These are phyloP conservation scores for Dendrobium nobile DNA, from an alignment of 106 monocot species.

Conservation along the genomic window DNA sequence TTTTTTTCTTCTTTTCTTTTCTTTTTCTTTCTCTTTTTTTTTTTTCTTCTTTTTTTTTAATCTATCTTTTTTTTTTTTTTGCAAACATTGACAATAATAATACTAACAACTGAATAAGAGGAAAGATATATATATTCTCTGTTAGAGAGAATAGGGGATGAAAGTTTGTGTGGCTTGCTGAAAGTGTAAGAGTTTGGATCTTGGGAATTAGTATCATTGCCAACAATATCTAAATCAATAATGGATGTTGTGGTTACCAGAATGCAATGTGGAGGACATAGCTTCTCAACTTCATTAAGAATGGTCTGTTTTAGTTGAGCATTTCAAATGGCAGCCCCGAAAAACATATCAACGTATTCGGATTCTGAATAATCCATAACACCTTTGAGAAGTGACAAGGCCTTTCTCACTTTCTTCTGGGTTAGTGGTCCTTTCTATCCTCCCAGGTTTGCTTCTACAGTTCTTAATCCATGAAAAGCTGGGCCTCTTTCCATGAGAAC, in stretches of 20 bases:
- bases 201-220: conserved; percentile 71
- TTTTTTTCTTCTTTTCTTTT: too few relatives aligned
- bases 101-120: too few relatives aligned
- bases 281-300: conserved; percentile 77
- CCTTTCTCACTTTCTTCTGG: conserved; percentile 46
- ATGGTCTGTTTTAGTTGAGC: conserved; percentile 72
- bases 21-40: too few relatives aligned
- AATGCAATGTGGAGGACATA: conserved; percentile 69
- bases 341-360: conserved; percentile 79
- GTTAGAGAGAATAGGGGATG: too few relatives aligned
- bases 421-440: conserved; percentile 54
- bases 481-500: conserved; percentile 67
- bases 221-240: conserved; percentile 84
- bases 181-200: too few relatives aligned
- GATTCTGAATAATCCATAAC: conserved; percentile 75
- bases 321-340: conserved; percentile 89
- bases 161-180: too few relatives aligned
- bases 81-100: too few relatives aligned
- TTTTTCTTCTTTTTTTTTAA: too few relatives aligned
- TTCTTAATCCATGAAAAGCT: conserved; percentile 47
- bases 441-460: conserved; percentile 62
- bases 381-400: conserved; percentile 62
- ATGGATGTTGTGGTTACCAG: conserved; percentile 92
- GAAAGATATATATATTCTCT: too few relatives aligned
- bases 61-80: too few relatives aligned